Base-by-base conservation (phyloP, 106 monocot species). In the Dioscorea alata region DNA sequence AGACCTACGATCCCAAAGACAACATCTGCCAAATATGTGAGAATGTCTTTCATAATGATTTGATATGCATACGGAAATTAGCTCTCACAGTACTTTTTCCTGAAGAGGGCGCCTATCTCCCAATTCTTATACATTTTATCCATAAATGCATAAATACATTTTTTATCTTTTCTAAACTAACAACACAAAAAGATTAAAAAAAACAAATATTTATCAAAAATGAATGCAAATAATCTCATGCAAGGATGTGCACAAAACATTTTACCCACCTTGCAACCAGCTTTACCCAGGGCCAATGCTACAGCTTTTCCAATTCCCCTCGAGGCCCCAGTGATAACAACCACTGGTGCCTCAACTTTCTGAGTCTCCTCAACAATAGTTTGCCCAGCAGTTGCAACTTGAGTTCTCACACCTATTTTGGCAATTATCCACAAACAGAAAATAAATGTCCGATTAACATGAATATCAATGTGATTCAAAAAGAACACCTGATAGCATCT, bases 251-350 rank as follows among this genome's bases (percentile, higher is more conserved):
- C 15, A 53, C 2, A 18, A 15, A 12, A 59, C 7, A 56, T 18
- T 59, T 6, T 9, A 68, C 77, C 69, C 16, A 99, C 97, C 92
- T 90, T 99, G 75, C 97, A 99, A 31, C 97, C 97, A 72, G 92
- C 85, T 78, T 87, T 89, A n/a, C 97, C 97, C 20, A 99, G 35
- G 15, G 89, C 65, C 73, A 99, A 77, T 16, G 89, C 97, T 31
- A 92, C 74, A 23, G 92, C 90, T 79, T 78, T 99, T 53, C 97
- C 97, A 42, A 99, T 99, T 57, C 97, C 97, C 62, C 97, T 78
- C 31, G 97, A 99, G 66, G 97, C 97, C 53, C 97, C 97, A 64
- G 97, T 99, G 48, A 99, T 73, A 60, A 99, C 64, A 52, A 80
- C 92, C 62, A 90, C 87, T 65, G 97, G 92, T 64, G 77, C 71